Evolutionary conservation across 257 asterid genomes (phyloP), one percentile per base, ranked within the genome.

Genomic region (Petunia secreta): DNA sequence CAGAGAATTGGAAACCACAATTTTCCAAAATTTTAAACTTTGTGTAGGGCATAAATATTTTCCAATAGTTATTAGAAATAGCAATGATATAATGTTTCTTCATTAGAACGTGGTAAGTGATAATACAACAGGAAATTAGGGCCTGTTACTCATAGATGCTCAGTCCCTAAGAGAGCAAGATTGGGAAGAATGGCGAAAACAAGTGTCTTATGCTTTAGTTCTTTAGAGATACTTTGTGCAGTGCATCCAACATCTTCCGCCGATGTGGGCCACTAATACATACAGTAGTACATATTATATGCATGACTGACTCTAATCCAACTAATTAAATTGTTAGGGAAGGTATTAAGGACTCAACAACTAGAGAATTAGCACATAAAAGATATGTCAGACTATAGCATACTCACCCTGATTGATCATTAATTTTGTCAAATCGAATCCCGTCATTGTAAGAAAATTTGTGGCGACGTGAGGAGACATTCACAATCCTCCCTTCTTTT

Each of bases 401-500:
- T 9, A 34, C 8, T 81, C 44, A 91, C 98, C 92, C 90, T 80
- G 86, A 77, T 86, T 84, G 54, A 80, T 91, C 91, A 68, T 91
- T 94, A 82, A 92, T 83, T 77, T 62, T 88, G 82, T 88, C 89
- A 67, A 94, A 92, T 79, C 88, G 85, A 75, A 93, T 88, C 41
- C 98, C 97, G 85, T 92, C 92, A 7, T 53, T 64, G 80, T 94
- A 94, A 1, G 94, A 0, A 57, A 50, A 2, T 0, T 83, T 84
- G 83, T 94, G 97, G 84, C 92, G 97, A 67, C 80, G 87, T 5
- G 97, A 94, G 37, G 98, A 86, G 75, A 95, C 89, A 64, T 90
- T 92, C 87, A 95, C 97, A 71, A 95, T 93, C 85, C 98, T 89
- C 64, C 99, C 99, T 85, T 90, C 98, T 82, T 80, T 87, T 82